A percentile compares a stretch with the other conserved stretches of the same genome.
Evolutionary conservation across 768 basidiomycete genomes (phyloP).

Genomic region (Xerocomus spinulosus): DNA sequence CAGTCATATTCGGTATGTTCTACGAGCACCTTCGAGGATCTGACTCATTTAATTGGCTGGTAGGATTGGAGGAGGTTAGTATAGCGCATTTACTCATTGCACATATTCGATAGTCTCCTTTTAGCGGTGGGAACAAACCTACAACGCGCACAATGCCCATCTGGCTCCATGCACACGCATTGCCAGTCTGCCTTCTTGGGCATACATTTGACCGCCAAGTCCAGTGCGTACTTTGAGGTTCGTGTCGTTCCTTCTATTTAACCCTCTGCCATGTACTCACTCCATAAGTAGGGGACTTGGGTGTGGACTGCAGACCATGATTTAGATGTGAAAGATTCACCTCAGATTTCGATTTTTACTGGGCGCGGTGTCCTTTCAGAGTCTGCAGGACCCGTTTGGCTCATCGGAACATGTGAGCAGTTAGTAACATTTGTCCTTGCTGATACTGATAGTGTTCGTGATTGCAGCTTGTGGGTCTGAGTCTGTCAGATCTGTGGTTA

Average conservation of each 20-base stretch:
- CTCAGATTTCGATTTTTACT: slow-evolving; percentile 52
- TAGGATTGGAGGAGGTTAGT: slow-evolving; percentile 28
- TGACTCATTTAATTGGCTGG: neutral
- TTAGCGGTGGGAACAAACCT: slow-evolving; percentile 52
- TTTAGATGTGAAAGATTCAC: slow-evolving; percentile 46
- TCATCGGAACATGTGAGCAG: slow-evolving; percentile 57
- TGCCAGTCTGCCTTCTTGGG: slow-evolving; percentile 65
- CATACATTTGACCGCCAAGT: slow-evolving; percentile 51
- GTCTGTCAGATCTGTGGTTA: too few relatives aligned
- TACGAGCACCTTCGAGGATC: neutral
- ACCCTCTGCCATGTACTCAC: neutral
- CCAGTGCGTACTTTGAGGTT: slow-evolving; percentile 63
- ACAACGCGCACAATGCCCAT: slow-evolving; percentile 40
- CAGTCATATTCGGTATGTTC: slow-evolving; percentile 34
- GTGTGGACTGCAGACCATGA: slow-evolving; percentile 76
- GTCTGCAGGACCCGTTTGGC: slow-evolving; percentile 74
- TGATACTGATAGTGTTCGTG: neutral
- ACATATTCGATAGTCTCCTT: neutral
- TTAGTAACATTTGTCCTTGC: neutral
- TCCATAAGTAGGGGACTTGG: slow-evolving; percentile 55
- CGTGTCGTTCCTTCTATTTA: neutral
- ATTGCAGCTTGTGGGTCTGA: slow-evolving; percentile 18
- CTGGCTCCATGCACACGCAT: slow-evolving; percentile 34
- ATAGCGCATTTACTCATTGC: neutral
- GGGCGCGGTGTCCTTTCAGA: slow-evolving; percentile 74